Conservation (phyloP, 345 rosid genomes). For the Gossypium thurberi region DNA sequence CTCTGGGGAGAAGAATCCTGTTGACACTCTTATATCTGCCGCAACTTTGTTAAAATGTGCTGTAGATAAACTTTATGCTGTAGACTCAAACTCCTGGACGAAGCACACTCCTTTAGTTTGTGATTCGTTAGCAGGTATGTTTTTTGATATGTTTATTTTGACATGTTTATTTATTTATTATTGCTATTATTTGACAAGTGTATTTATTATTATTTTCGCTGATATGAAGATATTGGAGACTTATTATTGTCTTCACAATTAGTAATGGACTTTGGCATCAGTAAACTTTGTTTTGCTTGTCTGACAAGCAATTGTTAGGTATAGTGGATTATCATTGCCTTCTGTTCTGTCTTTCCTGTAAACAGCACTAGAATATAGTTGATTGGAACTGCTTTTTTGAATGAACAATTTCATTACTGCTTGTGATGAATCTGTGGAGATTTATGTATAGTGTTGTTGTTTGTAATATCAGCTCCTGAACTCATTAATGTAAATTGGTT, state of each 20-base stretch:
- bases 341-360: neutral
- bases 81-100: slow-evolving; percentile 38
- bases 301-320: neutral
- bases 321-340: neutral
- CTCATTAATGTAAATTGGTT: neutral
- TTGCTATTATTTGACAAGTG: neutral
- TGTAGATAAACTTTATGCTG: slow-evolving; percentile 39
- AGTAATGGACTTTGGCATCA: neutral
- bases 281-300: neutral
- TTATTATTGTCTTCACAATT: neutral
- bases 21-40: slow-evolving; percentile 55
- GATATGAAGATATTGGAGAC: neutral
- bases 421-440: neutral
- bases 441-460: neutral
- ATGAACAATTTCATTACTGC: neutral
- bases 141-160: slow-evolving; percentile 12
- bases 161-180: neutral
- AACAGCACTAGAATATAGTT: neutral
- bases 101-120: slow-evolving; percentile 46
- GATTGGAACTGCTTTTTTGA: neutral
- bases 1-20: slow-evolving; percentile 48
- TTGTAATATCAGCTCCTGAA: neutral
- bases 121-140: slow-evolving; percentile 52
- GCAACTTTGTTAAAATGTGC: slow-evolving; percentile 43
- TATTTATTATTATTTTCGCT: neutral